Conservation (phyloP, 1,139 yeast genomes). For the Yamadazyma pseudoaaseri region DNA sequence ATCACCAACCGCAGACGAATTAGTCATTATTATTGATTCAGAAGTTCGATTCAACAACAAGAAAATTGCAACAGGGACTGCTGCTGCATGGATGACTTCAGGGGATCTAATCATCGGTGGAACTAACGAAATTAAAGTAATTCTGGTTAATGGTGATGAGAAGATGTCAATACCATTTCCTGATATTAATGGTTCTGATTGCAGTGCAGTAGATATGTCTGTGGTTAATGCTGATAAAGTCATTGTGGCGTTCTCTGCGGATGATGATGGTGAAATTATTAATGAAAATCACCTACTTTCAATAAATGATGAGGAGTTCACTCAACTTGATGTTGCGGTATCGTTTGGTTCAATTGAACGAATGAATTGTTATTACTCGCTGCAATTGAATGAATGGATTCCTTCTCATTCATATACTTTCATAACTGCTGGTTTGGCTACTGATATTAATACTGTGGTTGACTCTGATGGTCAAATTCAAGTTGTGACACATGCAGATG, state of each 20-base stretch:
- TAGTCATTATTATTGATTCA: background rate
- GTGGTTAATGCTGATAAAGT: constrained; percentile 1
- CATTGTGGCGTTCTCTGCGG: constrained; percentile 16
- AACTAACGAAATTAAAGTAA: constrained; percentile 1
- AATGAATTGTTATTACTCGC: constrained; percentile 46
- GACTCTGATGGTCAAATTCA: constrained; percentile 21
- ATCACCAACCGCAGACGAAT: constrained; percentile 1
- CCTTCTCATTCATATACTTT: constrained; percentile 27
- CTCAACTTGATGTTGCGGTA: constrained; percentile 51
- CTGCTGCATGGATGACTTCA: constrained; percentile 1
- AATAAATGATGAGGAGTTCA: constrained; percentile 3
- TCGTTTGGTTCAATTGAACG: constrained; percentile 58
- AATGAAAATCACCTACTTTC: constrained; percentile 10
- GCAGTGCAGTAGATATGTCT: constrained; percentile 5
- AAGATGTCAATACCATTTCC: constrained; percentile 4
- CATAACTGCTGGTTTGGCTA: constrained; percentile 60
- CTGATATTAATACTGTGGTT: constrained; percentile 50
- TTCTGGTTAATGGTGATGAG: background rate
- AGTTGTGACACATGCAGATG: constrained; percentile 52
- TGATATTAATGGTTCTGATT: constrained; percentile 6
- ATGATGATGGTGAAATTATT: constrained; percentile 9
- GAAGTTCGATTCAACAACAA: background rate
- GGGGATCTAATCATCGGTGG: constrained; percentile 5
- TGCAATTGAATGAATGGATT: constrained; percentile 45
- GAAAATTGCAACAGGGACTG: background rate